Evolutionary conservation across 78 protist genomes (phyloP), one percentile per base, ranked within the genome.

Genomic region (Monocercomonoides exilis): DNA sequence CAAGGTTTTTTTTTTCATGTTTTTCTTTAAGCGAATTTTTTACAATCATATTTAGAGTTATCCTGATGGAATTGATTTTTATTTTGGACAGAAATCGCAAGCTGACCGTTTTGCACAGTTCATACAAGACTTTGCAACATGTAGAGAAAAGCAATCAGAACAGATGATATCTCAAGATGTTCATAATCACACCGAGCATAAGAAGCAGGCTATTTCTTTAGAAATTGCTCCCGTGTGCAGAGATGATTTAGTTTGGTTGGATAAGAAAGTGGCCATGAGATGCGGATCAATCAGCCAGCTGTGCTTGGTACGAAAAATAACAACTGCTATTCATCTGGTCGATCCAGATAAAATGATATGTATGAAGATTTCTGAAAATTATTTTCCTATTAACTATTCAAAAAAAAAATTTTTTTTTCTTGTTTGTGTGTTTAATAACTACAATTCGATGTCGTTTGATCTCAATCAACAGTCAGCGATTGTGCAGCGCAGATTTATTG

Each of bases 211-310:
- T 2, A 94, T 45, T 87, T 85, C 91, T 0, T 93, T 95, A 5
- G 99, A 98, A 45, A 87, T 98, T 4, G 92, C 93, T 44, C 99
- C 99, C 80, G 44, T 98, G 5, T 98, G 99, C 91, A 87, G 54
- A 46, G 97, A 96, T 70, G 99, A 98, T 90, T 35, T 96, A 0
- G 90, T 98, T 32, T 92, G 93, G 91, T 82, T 98, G 11, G 98
- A 98, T 29, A 89, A 44, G n/a, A 44, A 82, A 43, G 79, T 94
- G n/a, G 79, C 87, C 0, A 38, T 36, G 34, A 38, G 41, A 32
- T 35, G 91, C 11, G 97, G 98, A 63, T 81, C 77, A 41, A 93
- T 92, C 0, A 33, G 45, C 1, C 96, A 84, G 80, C 77, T 95
- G 32, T 88, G 87, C 3, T 46, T 96, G n/a, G 87, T 87, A 81